Percentiles rank a stretch among this genome's conserved stretches.
These are phyloP conservation scores for Saccharomycodes ludwigii DNA, from an alignment of 805 yeast species.

Conservation along the genomic window DNA sequence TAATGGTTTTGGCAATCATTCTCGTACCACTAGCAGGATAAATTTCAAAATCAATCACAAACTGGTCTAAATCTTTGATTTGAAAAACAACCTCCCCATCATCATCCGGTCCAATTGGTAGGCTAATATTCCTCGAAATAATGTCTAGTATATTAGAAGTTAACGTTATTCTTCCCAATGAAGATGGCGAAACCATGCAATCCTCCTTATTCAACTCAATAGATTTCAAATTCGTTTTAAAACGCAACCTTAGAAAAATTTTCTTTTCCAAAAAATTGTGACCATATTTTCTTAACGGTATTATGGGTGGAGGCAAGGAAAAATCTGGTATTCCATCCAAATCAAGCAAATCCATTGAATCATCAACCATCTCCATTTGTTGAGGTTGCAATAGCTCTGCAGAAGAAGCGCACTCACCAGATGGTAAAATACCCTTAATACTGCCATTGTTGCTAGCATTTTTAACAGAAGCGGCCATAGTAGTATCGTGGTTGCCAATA, in stretches of 20 bases:
- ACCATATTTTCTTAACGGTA: conserved; percentile 88
- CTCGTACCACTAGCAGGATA: conserved; percentile 94
- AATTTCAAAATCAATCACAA: conserved; percentile 74
- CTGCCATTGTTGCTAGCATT: too few relatives aligned
- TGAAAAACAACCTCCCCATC: conserved; percentile 69
- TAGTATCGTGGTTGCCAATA: too few relatives aligned
- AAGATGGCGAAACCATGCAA: conserved; percentile 25
- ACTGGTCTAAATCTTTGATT: conserved; percentile 62
- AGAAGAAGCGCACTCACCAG: conserved; percentile 5
- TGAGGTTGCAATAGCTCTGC: conserved; percentile 8
- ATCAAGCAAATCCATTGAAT: too few relatives aligned
- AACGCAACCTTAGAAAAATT: conserved; percentile 66
- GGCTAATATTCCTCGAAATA: conserved; percentile 73
- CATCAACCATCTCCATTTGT: conserved; percentile 16
- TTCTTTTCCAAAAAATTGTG: conserved; percentile 90
- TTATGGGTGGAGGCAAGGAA: conserved; percentile 88
- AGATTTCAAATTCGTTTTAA: conserved; percentile 38
- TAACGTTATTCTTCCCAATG: conserved; percentile 75
- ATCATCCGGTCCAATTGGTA: conserved; percentile 53
- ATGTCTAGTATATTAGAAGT: conserved; percentile 66
- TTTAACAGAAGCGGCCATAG: too few relatives aligned
- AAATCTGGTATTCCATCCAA: conserved; percentile 80
- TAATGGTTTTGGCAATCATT: conserved; percentile 75
- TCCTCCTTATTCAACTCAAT: conserved; percentile 34
- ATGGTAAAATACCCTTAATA: conserved; percentile 2